A percentile compares a stretch with the other conserved stretches of the same genome.
These are phyloP conservation scores for Xylariales sp. DNA, from an alignment of 2,329 filamentous ascomycete species.

Conservation along the genomic window DNA sequence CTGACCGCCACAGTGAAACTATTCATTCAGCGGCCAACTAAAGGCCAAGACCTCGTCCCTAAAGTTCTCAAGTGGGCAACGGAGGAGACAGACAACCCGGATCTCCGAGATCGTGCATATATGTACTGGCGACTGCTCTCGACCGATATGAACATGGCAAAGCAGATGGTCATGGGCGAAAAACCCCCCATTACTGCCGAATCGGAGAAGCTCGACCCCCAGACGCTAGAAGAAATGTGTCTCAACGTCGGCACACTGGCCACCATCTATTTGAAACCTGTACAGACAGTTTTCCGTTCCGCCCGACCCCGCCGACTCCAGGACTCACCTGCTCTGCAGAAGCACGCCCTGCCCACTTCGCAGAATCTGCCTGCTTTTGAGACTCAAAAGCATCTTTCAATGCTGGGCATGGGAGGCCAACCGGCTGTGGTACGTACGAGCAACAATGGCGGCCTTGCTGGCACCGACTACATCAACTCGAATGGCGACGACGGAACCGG, in stretches of 20 bases:
- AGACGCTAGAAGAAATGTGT: slow-evolving; percentile 94
- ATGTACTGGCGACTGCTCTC: slow-evolving; percentile 99
- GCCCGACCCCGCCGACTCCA: slow-evolving; percentile 75
- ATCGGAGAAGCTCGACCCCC: slow-evolving; percentile 86
- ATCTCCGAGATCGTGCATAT: slow-evolving; percentile 91
- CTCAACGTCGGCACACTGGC: slow-evolving; percentile 93
- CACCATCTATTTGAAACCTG: slow-evolving; percentile 95
- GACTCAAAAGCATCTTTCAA: slow-evolving; percentile 55
- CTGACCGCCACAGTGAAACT: slow-evolving; percentile 96
- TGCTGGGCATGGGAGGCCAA: slow-evolving; percentile 51
- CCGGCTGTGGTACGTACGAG: slow-evolving; percentile 43
- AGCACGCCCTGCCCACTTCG: slow-evolving; percentile 57
- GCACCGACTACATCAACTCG: slow-evolving; percentile 15
- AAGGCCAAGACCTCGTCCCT: slow-evolving; percentile 88
- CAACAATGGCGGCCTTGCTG: slow-evolving; percentile 12
- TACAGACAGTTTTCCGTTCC: slow-evolving; percentile 92
- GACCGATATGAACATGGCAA: slow-evolving; percentile 83
- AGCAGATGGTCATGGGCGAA: slow-evolving; percentile 90
- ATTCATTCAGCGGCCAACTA: slow-evolving; percentile 94
- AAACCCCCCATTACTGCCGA: slow-evolving; percentile 96
- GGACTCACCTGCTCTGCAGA: slow-evolving; percentile 83
- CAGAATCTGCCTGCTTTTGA: slow-evolving; percentile 45
- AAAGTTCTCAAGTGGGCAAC: slow-evolving; percentile 98
- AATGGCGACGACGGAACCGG: slow-evolving; percentile 20
- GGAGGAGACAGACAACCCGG: slow-evolving; percentile 98